phyloP scores from a whole-genome alignment of 176 grass and related monocot species.

The Thalia dealbata region DNA sequence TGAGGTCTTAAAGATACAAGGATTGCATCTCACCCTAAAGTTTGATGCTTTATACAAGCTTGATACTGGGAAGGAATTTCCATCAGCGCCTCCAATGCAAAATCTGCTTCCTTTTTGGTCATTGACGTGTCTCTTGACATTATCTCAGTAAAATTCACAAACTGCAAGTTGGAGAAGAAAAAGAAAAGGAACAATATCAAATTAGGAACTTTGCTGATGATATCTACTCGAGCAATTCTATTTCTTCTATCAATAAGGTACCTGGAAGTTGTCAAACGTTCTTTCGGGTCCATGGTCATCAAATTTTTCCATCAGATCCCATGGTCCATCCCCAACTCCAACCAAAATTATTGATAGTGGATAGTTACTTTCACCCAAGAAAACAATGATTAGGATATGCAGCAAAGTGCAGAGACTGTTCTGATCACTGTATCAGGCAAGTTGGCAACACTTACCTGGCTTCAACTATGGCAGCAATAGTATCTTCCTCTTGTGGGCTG shows the following conservation, averaged over 20 bases:
- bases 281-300: slow-evolving; percentile 66
- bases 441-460: slow-evolving; percentile 33
- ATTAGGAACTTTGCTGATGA: not conserved
- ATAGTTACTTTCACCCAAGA: slow-evolving; percentile 43
- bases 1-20: not conserved
- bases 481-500: slow-evolving; percentile 60
- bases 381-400: slow-evolving; percentile 8
- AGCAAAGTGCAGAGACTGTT: not conserved
- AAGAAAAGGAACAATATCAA: not conserved
- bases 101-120: slow-evolving; percentile 60
- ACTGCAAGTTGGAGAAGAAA: slow-evolving; percentile 25
- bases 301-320: slow-evolving; percentile 82
- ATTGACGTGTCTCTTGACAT: slow-evolving; percentile 42
- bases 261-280: slow-evolving; percentile 73
- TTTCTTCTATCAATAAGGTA: slow-evolving; percentile 17
- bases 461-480: slow-evolving; percentile 69
- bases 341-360: slow-evolving; percentile 74
- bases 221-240: not conserved
- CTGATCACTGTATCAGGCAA: not conserved
- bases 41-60: slow-evolving; percentile 47
- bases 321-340: slow-evolving; percentile 74
- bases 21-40: slow-evolving; percentile 51
- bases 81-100: slow-evolving; percentile 66
- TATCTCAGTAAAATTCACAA: slow-evolving; percentile 84
- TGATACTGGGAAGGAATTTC: slow-evolving; percentile 69